phyloP scores from a whole-genome alignment of 73 alveolate genomes.

The Stentor coeruleus region DNA sequence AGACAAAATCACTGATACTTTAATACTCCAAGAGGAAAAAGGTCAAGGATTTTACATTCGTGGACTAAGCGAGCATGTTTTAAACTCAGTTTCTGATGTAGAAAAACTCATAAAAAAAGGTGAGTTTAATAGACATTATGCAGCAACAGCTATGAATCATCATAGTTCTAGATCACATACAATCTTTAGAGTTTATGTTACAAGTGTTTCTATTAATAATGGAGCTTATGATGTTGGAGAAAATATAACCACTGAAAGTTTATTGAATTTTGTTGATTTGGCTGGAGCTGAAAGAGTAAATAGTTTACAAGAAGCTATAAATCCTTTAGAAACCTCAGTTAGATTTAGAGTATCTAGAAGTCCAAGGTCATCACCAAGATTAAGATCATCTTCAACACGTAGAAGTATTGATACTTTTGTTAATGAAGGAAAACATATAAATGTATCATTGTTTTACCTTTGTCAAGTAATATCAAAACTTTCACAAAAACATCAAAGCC shows the following conservation, averaged over 20 bases:
- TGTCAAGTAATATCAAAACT: constrained; percentile 73
- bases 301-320: constrained; percentile 20
- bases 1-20: constrained; percentile 23
- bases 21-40: constrained; percentile 57
- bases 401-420: constrained; percentile 33
- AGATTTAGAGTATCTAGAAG: not conserved
- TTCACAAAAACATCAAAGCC: constrained; percentile 36
- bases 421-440: constrained; percentile 80
- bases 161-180: constrained; percentile 76
- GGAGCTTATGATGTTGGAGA: not conserved
- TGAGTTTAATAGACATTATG: constrained; percentile 77
- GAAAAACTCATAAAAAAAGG: constrained; percentile 53
- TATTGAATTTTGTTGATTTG: constrained; percentile 87
- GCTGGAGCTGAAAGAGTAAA: constrained; percentile 97
- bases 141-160: constrained; percentile 82
- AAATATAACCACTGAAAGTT: constrained; percentile 43
- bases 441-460: constrained; percentile 69
- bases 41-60: constrained; percentile 63
- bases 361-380: not conserved
- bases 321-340: not conserved
- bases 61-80: constrained; percentile 63
- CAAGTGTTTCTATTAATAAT: constrained; percentile 25
- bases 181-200: constrained; percentile 58
- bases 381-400: not conserved
- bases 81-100: constrained; percentile 66